Percentiles rank a stretch among this genome's conserved stretches.
phyloP scores from a whole-genome alignment of 169 alveolate species.

The Cyclospora cayetanensis region DNA sequence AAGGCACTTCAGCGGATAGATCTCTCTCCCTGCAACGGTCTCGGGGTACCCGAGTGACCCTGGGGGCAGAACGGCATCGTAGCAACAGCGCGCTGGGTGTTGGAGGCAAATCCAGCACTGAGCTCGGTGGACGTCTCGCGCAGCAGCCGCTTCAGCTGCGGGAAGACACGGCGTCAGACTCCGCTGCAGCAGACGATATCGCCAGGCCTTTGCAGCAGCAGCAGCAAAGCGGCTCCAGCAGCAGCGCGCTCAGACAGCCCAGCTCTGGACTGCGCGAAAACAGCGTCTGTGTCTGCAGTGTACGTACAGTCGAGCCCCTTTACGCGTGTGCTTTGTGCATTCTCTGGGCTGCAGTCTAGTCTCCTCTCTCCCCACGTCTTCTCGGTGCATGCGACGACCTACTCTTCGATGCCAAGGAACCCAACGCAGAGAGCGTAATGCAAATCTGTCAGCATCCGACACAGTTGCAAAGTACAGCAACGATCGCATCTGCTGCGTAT shows the following conservation, averaged over 20 bases:
- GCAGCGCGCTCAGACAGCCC: background rate
- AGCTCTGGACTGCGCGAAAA: background rate
- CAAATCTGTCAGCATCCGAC: too few species aligned
- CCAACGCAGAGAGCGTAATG: too few species aligned
- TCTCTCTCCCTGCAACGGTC: background rate
- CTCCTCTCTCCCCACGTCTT: too few species aligned
- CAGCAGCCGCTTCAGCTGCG: constrained; percentile 20
- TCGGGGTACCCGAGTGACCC: constrained; percentile 12
- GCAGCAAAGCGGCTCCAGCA: constrained; percentile 4
- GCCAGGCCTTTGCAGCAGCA: background rate
- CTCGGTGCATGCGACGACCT: too few species aligned
- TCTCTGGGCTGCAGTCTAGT: too few species aligned
- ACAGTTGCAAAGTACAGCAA: too few species aligned
- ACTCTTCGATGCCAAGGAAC: too few species aligned
- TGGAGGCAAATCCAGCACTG: background rate
- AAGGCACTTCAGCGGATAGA: background rate
- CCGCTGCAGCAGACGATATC: background rate
- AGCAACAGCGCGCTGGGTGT: background rate
- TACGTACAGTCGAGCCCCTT: background rate
- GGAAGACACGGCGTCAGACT: background rate
- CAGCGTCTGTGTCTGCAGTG: constrained; percentile 35
- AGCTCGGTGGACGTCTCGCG: background rate
- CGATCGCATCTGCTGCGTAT: too few species aligned
- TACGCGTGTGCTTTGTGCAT: too few species aligned
- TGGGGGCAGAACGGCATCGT: background rate